A percentile compares a stretch with the other conserved stretches of the same genome.
Conservation (phyloP, 371 early-diverging fungal species). For the Mortierella sp. region DNA sequence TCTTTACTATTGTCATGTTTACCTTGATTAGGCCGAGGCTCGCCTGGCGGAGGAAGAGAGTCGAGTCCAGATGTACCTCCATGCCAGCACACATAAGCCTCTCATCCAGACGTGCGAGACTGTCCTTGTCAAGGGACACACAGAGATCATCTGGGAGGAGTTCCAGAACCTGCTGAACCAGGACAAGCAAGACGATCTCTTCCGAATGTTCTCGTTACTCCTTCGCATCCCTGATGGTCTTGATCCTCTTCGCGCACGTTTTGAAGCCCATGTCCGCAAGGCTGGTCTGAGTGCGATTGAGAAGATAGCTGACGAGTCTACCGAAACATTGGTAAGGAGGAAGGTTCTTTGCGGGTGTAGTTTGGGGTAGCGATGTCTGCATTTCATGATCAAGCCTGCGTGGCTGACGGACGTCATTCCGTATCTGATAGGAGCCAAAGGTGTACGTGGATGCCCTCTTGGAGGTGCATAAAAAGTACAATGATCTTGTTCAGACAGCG, state of each 20-base stretch:
- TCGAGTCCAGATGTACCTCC: conserved; percentile 89
- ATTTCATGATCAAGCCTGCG: no score
- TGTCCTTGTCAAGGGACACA: conserved; percentile 86
- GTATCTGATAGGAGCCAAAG: conserved; percentile 86
- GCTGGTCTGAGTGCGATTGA: conserved; percentile 88
- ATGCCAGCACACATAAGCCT: conserved; percentile 81
- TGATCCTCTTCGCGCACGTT: conserved; percentile 81
- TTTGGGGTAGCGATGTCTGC: no score
- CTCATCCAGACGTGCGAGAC: conserved; percentile 83
- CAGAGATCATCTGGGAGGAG: conserved; percentile 84
- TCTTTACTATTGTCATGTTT: no score
- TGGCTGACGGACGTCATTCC: no score
- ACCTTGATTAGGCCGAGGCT: conserved; percentile 70
- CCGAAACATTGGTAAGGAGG: conserved; percentile 55
- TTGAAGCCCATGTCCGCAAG: conserved; percentile 85
- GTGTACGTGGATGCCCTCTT: conserved; percentile 86
- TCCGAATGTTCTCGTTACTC: conserved; percentile 86
- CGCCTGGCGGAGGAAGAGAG: conserved; percentile 90
- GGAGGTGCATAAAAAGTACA: conserved; percentile 83
- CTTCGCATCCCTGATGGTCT: conserved; percentile 86
- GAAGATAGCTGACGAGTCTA: conserved; percentile 77
- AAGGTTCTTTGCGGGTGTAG: no score
- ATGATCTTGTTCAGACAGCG: conserved; percentile 76
- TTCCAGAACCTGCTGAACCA: conserved; percentile 88
- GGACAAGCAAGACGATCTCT: conserved; percentile 89